Base-by-base conservation (phyloP, 1,284 basidiomycete species). In the Papiliotrema flavescens region DNA sequence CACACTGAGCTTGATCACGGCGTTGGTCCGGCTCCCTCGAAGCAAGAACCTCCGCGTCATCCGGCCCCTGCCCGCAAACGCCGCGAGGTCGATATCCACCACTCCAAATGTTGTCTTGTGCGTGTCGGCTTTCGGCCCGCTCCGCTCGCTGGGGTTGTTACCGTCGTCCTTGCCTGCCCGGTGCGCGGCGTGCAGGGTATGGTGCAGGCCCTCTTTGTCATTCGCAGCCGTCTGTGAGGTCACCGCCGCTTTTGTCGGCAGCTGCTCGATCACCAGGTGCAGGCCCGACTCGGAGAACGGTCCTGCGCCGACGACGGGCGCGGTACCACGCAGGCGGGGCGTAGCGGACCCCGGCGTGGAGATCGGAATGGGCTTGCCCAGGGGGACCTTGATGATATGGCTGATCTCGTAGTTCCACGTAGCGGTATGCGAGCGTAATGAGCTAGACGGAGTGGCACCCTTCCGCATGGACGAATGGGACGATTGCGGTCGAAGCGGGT, bases 41-140 rank as follows among this genome's bases (percentile, higher is more conserved):
- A 77, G 63, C 37, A 77, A 54, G 53, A 73, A 76, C 52, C 70
- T 56, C 53, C 75, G 62, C 7, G 71, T 69, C 34, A 65, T 65
- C 26, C 54, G 59, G 0, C 74, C 74, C 26, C 61, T 65, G 20
- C 71, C 74, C 3, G 73, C 75, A 62, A 73, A 77, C 9, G 71
- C 65, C n/a, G 75, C 75, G 26, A 77, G 54, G 61, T 77, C 75
- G 26, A 76, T 55, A 54, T 76, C 65, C n/a, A 77, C 66, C 3
- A 60, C 62, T 2, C 75, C 75, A 56, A 73, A 74, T 1, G 65
- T 37, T 0, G 50, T 53, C 37, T 57, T 59, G 8, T 48, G 19
- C 42, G 42, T 59, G n/a, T 55, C 62, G 23, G 23, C 49, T 24
- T 41, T 50, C 19, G 44, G 22, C 36, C 26, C 46, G 48, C 47